These are phyloP conservation scores for Neoboletus subvelutipes DNA, from an alignment of 768 basidiomycete genomes.

Conservation along the genomic window DNA sequence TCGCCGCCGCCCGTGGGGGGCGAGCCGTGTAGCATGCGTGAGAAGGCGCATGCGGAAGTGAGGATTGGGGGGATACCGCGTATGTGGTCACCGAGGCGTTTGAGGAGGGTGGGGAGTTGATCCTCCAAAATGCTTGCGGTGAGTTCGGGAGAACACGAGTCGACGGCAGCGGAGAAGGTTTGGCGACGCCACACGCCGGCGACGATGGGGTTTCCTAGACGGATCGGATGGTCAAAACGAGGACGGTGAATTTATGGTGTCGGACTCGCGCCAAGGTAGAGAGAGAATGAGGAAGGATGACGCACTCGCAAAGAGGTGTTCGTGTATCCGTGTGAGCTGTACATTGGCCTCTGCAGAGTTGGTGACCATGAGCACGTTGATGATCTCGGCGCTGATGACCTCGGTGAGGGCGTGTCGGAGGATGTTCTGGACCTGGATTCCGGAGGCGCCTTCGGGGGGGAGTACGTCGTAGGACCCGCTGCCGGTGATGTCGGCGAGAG, in stretches of 20 bases:
- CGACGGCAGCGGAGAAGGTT: constrained; percentile 86
- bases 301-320: constrained; percentile 83
- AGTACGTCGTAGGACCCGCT: constrained; percentile 42
- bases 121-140: constrained; percentile 64
- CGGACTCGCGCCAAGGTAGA: neutral
- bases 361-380: constrained; percentile 85
- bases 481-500: constrained; percentile 57
- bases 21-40: constrained; percentile 82
- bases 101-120: constrained; percentile 64
- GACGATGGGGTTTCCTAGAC: constrained; percentile 78
- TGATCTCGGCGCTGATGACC: constrained; percentile 67
- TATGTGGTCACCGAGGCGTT: constrained; percentile 44
- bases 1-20: constrained; percentile 40
- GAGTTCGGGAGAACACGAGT: constrained; percentile 71
- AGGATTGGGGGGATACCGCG: constrained; percentile 56
- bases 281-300: too few relatives aligned
- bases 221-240: neutral
- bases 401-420: constrained; percentile 81
- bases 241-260: neutral
- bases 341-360: constrained; percentile 82
- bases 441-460: constrained; percentile 40
- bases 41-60: constrained; percentile 74
- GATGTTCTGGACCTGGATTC: constrained; percentile 77
- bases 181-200: constrained; percentile 89
- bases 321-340: constrained; percentile 83